Conservation (phyloP, 805 yeast genomes). For the Pichia sporocuriosa region DNA sequence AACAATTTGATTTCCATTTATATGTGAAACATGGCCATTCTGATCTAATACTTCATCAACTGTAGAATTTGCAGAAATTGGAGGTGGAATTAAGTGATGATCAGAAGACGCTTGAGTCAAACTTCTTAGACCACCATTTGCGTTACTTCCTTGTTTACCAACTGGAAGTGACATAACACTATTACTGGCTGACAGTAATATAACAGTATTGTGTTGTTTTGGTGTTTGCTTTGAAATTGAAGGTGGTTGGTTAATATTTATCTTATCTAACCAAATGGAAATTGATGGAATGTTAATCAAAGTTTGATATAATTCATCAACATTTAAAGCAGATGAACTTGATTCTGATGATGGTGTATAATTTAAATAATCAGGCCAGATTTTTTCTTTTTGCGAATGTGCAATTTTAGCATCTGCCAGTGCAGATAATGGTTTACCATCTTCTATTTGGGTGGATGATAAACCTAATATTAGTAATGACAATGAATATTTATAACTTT, state of each 20-base stretch:
- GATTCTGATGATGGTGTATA: constrained; percentile 5
- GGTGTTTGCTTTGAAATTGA: not conserved
- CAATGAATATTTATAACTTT: constrained; percentile 17
- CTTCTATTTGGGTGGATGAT: constrained; percentile 3
- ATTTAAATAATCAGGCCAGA: constrained; percentile 18
- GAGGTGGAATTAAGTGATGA: no score
- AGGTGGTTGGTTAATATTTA: not conserved
- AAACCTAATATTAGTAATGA: constrained; percentile 15
- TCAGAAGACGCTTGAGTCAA: no score
- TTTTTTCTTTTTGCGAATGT: constrained; percentile 8
- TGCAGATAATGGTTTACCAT: constrained; percentile 3
- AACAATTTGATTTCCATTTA: no score
- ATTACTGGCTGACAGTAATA: constrained; percentile 10
- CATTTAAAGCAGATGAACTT: not conserved
- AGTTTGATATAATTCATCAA: constrained; percentile 1
- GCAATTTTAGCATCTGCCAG: constrained; percentile 11
- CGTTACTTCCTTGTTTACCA: not conserved
- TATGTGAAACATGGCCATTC: no score
- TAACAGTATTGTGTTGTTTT: not conserved
- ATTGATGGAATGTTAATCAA: constrained; percentile 1
- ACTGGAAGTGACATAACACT: constrained; percentile 8
- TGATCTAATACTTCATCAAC: not conserved
- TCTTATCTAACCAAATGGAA: constrained; percentile 2
- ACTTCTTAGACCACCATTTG: not conserved
- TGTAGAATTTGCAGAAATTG: not conserved